phyloP scores from a whole-genome alignment of 371 early-diverging fungal species.

The Amoeboaphelidium protococcarum region DNA sequence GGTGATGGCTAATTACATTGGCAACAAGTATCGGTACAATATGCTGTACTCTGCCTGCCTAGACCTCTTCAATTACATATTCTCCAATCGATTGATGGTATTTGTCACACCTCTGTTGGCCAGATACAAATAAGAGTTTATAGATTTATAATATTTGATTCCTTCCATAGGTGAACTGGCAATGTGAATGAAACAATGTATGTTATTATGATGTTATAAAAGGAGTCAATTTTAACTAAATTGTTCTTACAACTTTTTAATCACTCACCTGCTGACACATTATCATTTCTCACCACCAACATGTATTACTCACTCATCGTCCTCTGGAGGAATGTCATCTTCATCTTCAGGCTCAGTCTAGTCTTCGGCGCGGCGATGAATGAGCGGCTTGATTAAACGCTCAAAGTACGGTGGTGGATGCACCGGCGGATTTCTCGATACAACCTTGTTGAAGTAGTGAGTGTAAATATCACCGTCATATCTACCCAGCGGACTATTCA shows the following conservation, averaged over 20 bases:
- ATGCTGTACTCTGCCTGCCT: background rate
- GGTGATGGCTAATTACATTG: background rate
- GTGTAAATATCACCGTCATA: conserved; percentile 57
- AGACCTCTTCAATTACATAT: background rate
- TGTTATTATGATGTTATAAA: background rate
- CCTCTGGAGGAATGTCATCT: conserved; percentile 20
- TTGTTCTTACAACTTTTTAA: background rate
- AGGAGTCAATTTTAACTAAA: background rate
- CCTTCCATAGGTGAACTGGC: background rate
- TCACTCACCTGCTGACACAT: too few species aligned
- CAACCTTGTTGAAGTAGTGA: conserved; percentile 58
- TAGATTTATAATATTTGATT: background rate
- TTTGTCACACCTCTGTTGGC: background rate
- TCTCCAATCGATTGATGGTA: background rate
- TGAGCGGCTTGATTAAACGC: conserved; percentile 45
- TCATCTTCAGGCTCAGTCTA: conserved; percentile 6
- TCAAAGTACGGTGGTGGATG: conserved; percentile 51
- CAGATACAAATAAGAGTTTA: background rate
- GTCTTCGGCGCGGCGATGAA: conserved; percentile 19
- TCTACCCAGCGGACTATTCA: conserved; percentile 68
- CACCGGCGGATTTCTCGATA: conserved; percentile 29
- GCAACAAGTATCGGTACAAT: background rate
- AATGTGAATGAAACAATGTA: background rate
- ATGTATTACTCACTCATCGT: too few species aligned
- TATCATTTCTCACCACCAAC: too few species aligned